phyloP scores from a whole-genome alignment of 1,139 yeast genomes.

The Tardiomyces blankii region DNA sequence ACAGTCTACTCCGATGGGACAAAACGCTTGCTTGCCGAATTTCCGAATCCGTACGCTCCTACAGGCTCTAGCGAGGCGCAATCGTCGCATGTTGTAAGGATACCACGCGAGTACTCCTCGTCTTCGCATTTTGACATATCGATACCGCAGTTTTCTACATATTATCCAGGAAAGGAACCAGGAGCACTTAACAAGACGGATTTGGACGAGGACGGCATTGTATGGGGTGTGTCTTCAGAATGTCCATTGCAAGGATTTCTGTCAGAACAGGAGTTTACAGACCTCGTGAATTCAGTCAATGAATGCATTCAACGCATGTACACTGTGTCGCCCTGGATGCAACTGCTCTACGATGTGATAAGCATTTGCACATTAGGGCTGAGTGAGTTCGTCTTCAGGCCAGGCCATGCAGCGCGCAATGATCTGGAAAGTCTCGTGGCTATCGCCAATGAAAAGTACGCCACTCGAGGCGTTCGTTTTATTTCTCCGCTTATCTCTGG shows the following conservation, averaged over 20 bases:
- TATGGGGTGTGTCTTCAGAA: constrained; percentile 17
- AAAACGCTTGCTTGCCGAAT: constrained; percentile 39
- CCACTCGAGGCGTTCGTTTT: constrained; percentile 28
- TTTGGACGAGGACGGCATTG: constrained; percentile 4
- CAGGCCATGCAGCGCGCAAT: constrained; percentile 1
- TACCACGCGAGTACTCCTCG: constrained; percentile 42
- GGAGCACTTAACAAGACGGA: constrained; percentile 34
- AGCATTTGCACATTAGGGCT: too few species aligned
- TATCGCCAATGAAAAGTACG: constrained; percentile 29
- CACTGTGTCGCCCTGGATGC: constrained; percentile 24
- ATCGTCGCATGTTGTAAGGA: constrained; percentile 47
- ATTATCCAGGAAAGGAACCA: constrained; percentile 54
- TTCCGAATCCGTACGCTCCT: constrained; percentile 43
- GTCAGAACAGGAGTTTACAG: constrained; percentile 35
- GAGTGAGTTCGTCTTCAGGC: too few species aligned
- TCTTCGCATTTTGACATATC: constrained; percentile 12
- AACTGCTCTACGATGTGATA: too few species aligned
- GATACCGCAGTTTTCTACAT: constrained; percentile 47
- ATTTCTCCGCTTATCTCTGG: constrained; percentile 49
- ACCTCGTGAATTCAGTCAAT: constrained; percentile 39
- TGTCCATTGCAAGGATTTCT: constrained; percentile 26
- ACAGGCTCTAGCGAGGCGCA: constrained; percentile 23
- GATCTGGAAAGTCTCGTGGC: constrained; percentile 38
- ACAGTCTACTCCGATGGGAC: neutral
- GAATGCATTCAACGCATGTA: constrained; percentile 31